These are phyloP conservation scores for Penicillium sp. DNA, from an alignment of 2,329 filamentous ascomycete species.

Conservation along the genomic window DNA sequence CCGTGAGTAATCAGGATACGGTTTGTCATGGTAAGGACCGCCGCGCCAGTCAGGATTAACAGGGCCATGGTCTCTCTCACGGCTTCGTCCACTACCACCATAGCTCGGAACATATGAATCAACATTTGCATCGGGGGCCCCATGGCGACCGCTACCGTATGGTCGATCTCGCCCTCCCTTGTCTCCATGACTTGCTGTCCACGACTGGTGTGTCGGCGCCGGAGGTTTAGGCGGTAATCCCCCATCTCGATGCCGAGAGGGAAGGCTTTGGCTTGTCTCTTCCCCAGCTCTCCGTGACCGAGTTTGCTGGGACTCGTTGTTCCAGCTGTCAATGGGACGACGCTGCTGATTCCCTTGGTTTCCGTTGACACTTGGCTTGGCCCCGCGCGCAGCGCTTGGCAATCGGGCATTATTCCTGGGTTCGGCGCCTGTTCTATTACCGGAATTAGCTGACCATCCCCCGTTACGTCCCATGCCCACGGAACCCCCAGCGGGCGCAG, in stretches of 20 bases:
- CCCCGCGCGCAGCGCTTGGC: slow-evolving; percentile 39
- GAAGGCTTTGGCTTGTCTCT: slow-evolving; percentile 30
- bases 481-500: slow-evolving; percentile 88
- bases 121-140: slow-evolving; percentile 31
- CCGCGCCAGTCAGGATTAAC: slow-evolving; percentile 32
- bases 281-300: slow-evolving; percentile 29
- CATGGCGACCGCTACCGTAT: slow-evolving; percentile 29
- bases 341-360: slow-evolving; percentile 29
- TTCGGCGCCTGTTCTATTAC: slow-evolving; percentile 35
- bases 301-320: slow-evolving; percentile 23
- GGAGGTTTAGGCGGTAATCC: slow-evolving; percentile 46
- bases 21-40: slow-evolving; percentile 19
- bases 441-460: slow-evolving; percentile 53
- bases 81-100: slow-evolving; percentile 29
- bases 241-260: slow-evolving; percentile 36
- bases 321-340: slow-evolving; percentile 33
- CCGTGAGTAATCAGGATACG: slow-evolving; percentile 29
- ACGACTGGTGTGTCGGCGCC: slow-evolving; percentile 34
- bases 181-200: slow-evolving; percentile 32
- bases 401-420: slow-evolving; percentile 41
- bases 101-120: slow-evolving; percentile 48
- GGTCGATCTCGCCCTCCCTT: slow-evolving; percentile 38
- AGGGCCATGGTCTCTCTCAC: slow-evolving; percentile 28
- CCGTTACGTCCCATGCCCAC: slow-evolving; percentile 73
- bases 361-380: slow-evolving; percentile 33